Conservation (phyloP, 306 rosid species). For the Arachis stenosperma region DNA sequence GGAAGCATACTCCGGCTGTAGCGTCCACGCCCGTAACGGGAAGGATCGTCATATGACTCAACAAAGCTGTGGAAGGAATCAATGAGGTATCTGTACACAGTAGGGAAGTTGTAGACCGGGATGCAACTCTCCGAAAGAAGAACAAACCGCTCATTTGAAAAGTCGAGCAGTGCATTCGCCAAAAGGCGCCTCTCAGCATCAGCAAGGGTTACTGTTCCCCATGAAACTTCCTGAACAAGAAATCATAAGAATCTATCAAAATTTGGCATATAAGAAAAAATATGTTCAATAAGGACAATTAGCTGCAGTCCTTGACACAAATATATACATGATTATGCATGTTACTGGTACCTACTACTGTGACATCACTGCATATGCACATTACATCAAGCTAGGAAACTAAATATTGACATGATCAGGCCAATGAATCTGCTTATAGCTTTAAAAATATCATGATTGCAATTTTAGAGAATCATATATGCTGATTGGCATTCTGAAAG, state of each 20-base stretch:
- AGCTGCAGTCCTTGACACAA: slow-evolving; percentile 13
- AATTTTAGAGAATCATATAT: slow-evolving; percentile 8
- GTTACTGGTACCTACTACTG: background rate
- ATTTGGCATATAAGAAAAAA: background rate
- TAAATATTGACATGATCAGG: background rate
- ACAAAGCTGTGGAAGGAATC: slow-evolving; percentile 70
- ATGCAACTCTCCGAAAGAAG: slow-evolving; percentile 97
- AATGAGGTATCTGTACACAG: slow-evolving; percentile 73
- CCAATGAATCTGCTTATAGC: background rate
- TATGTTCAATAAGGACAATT: no score
- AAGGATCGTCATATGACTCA: slow-evolving; percentile 84
- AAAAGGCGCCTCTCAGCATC: slow-evolving; percentile 96
- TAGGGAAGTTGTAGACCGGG: slow-evolving; percentile 79
- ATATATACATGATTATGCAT: background rate
- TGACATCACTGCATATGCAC: background rate
- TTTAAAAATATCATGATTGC: background rate
- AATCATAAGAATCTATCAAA: background rate
- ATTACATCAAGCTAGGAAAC: slow-evolving; percentile 1
- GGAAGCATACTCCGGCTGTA: slow-evolving; percentile 89
- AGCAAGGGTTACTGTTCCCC: slow-evolving; percentile 77
- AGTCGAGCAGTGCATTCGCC: slow-evolving; percentile 86
- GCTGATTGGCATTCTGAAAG: background rate
- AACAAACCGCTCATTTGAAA: slow-evolving; percentile 86
- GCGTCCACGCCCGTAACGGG: slow-evolving; percentile 90
- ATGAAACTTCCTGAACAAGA: slow-evolving; percentile 65